Conservation (phyloP, 2,329 filamentous ascomycete genomes). For the Aspergillus terreus region DNA sequence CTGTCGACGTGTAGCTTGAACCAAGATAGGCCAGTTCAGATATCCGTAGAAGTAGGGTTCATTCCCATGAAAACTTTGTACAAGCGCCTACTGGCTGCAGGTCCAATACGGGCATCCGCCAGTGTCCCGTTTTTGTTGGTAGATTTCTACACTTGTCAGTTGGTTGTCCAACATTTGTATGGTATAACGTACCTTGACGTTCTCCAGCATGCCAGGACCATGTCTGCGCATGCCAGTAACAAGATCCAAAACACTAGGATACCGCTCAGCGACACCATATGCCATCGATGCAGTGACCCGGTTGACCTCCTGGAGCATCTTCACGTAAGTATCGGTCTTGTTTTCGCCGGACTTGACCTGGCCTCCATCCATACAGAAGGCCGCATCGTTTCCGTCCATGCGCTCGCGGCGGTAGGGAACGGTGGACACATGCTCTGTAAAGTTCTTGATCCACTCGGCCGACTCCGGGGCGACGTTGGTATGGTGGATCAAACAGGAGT, state of each 20-base stretch:
- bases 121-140: constrained; percentile 46
- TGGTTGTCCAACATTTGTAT: too few species aligned
- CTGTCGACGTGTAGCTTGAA: not conserved
- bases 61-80: constrained; percentile 49
- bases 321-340: constrained; percentile 63
- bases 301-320: constrained; percentile 72
- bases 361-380: constrained; percentile 75
- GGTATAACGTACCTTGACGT: constrained; percentile 44
- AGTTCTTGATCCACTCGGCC: constrained; percentile 67
- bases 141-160: constrained; percentile 37
- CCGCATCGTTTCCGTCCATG: constrained; percentile 46
- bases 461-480: constrained; percentile 59
- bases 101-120: constrained; percentile 45
- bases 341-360: constrained; percentile 70
- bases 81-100: constrained; percentile 45
- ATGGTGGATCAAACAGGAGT: constrained; percentile 67
- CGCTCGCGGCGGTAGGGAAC: constrained; percentile 62
- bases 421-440: constrained; percentile 75
- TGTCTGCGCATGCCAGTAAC: constrained; percentile 55
- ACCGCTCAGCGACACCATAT: constrained; percentile 63
- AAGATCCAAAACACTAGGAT: constrained; percentile 55
- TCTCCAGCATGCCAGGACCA: constrained; percentile 61
- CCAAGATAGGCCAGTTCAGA: constrained; percentile 18
- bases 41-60: constrained; percentile 44
- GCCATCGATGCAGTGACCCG: constrained; percentile 70